Base-by-base conservation (phyloP, 352 stramenopile species). In the Chloridella minuta region DNA sequence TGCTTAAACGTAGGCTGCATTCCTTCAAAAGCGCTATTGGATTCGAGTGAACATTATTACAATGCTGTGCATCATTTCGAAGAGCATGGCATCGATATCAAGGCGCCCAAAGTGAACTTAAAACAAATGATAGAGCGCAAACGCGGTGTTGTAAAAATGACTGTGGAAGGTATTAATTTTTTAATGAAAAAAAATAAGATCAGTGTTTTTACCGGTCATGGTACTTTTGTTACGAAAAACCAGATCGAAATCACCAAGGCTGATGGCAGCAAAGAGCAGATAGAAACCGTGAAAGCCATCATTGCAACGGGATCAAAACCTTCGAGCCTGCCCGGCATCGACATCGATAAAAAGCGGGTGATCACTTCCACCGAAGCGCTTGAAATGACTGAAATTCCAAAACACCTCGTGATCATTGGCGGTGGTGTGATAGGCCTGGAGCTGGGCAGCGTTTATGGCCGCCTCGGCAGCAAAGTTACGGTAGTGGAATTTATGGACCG, bases 1-100 rank as follows among this genome's bases (percentile, higher is more conserved):
- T 98, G 95, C 91, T 91, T 98, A 27, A 99, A 99, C 89, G 95
- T 99, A 2, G 96, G 96, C 40, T 99, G 96, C 90, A 99, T 99
- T 89, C 96, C 96, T 51, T 98, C 94, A 88, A 98, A 98, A 90
- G 95, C 96, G 40, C 91, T 98, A 28, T 90, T 99, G 80, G 92
- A 97, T 88, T 96, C 93, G 85, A 95, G 92, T 87, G 95, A 99
- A 90, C 89, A 98, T 87, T 97, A 94, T 90, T 93, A 98, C 88
- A 90, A 97, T 88, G 95, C 95, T 66, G 95, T 96, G 89, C 92
- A 97, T 89, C 91, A 97, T 88, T 98, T 99, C 89, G 91, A 91
- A 28, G 93, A 94, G 86, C 95, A 98, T 89, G 96, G 96, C 86
- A 97, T 99, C 87, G 90, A 93, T n/a, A 86, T 90, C 23, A 88